Percentiles rank a stretch among this genome's conserved stretches.
Conservation (phyloP, 2,329 filamentous ascomycete species). For the Thelonectria olida region DNA sequence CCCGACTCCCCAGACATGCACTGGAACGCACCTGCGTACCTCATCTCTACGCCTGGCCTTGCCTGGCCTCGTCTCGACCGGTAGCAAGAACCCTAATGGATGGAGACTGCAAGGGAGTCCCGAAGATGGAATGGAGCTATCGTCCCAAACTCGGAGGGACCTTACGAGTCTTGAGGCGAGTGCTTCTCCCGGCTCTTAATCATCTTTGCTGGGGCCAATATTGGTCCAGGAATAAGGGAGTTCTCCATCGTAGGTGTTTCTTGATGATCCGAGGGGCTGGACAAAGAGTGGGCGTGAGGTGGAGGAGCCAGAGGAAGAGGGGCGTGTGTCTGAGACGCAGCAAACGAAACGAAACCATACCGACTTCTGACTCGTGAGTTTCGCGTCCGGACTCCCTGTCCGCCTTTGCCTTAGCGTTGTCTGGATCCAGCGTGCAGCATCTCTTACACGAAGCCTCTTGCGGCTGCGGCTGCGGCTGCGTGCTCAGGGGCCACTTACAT, state of each 20-base stretch:
- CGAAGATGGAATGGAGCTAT: neutral
- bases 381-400: neutral
- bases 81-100: neutral
- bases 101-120: neutral
- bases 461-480: neutral
- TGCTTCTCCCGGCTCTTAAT: neutral
- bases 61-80: neutral
- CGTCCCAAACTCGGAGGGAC: neutral
- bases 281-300: neutral
- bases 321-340: neutral
- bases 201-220: neutral
- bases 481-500: neutral
- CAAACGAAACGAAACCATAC: slow-evolving; percentile 17
- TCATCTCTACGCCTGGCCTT: neutral
- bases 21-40: neutral
- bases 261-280: neutral
- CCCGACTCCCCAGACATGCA: neutral
- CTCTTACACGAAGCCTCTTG: neutral
- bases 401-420: neutral
- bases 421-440: neutral
- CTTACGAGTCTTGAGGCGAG: neutral
- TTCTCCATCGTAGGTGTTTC: neutral
- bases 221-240: neutral
- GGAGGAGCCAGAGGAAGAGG: too few relatives aligned
- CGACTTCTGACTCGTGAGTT: slow-evolving; percentile 13